phyloP scores from a whole-genome alignment of 208 protist species.

The Trichomonas gallinae region DNA sequence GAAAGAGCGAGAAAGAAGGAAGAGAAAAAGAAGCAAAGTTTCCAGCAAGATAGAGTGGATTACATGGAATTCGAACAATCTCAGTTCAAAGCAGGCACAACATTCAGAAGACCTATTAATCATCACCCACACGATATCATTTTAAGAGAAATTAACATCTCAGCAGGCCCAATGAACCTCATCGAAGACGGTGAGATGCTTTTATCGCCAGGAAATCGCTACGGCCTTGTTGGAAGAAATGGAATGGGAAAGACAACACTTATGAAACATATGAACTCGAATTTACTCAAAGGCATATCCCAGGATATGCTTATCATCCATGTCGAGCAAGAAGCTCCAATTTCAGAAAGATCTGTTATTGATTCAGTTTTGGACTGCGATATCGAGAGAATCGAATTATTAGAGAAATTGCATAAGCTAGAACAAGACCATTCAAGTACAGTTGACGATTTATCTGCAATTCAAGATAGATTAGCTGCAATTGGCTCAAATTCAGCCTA shows the following conservation, averaged over 20 bases:
- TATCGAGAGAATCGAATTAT: background rate
- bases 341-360: background rate
- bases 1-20: background rate
- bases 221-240: slow-evolving; percentile 8
- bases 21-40: background rate
- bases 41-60: too few species aligned
- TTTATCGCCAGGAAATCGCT: background rate
- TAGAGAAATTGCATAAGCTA: background rate
- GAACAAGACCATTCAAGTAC: background rate
- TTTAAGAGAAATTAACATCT: background rate
- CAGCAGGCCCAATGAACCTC: background rate
- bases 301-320: background rate
- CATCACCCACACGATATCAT: background rate
- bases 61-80: background rate
- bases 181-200: background rate
- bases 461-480: background rate
- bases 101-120: background rate
- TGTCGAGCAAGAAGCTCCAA: slow-evolving; percentile 5
- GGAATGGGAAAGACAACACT: slow-evolving; percentile 18
- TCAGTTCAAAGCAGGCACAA: background rate
- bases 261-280: background rate
- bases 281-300: background rate
- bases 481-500: background rate
- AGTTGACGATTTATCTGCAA: background rate
- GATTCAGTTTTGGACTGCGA: background rate